Conservation (phyloP, 2,329 filamentous ascomycete genomes). For the Talaromyces rugulosus region DNA sequence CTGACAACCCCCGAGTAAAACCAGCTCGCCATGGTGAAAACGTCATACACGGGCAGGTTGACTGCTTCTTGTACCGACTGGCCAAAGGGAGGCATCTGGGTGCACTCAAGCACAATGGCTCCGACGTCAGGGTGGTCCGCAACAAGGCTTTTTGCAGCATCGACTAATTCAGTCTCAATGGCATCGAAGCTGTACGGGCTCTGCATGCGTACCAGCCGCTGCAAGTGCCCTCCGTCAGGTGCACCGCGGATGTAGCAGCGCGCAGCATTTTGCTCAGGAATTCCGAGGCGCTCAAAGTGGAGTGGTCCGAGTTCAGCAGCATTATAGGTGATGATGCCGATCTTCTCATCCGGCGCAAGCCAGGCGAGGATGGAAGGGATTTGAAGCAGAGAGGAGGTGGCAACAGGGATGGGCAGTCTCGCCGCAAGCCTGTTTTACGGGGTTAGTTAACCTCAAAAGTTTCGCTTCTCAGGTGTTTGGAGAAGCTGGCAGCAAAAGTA, state of each 20-base stretch:
- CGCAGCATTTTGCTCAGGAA: slow-evolving; percentile 12
- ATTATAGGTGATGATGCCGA: slow-evolving; percentile 33
- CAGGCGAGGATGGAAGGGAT: slow-evolving; percentile 28
- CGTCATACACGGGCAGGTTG: slow-evolving; percentile 31
- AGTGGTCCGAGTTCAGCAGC: slow-evolving; percentile 17
- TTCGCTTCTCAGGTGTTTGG: neutral
- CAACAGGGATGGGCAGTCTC: slow-evolving; percentile 32
- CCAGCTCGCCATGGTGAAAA: slow-evolving; percentile 33
- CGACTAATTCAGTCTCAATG: slow-evolving; percentile 4
- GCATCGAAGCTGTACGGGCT: slow-evolving; percentile 1
- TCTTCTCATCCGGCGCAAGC: slow-evolving; percentile 17
- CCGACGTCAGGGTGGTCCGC: slow-evolving; percentile 16
- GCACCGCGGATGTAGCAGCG: slow-evolving; percentile 20
- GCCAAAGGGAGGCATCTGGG: slow-evolving; percentile 34
- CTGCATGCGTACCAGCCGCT: slow-evolving; percentile 1
- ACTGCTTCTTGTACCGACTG: slow-evolving; percentile 28
- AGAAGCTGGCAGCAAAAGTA: neutral
- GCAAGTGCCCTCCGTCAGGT: slow-evolving; percentile 5
- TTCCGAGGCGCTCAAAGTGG: slow-evolving; percentile 15
- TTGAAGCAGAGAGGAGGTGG: slow-evolving; percentile 34
- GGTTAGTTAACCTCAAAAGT: neutral
- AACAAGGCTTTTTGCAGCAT: slow-evolving; percentile 3
- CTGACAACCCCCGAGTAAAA: slow-evolving; percentile 31
- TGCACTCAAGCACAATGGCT: slow-evolving; percentile 33
- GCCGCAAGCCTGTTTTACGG: slow-evolving; percentile 23